Percentiles rank a stretch among this genome's conserved stretches.
Evolutionary conservation across 1,284 basidiomycete species (phyloP).

Genomic region (Ustilago hordei): DNA sequence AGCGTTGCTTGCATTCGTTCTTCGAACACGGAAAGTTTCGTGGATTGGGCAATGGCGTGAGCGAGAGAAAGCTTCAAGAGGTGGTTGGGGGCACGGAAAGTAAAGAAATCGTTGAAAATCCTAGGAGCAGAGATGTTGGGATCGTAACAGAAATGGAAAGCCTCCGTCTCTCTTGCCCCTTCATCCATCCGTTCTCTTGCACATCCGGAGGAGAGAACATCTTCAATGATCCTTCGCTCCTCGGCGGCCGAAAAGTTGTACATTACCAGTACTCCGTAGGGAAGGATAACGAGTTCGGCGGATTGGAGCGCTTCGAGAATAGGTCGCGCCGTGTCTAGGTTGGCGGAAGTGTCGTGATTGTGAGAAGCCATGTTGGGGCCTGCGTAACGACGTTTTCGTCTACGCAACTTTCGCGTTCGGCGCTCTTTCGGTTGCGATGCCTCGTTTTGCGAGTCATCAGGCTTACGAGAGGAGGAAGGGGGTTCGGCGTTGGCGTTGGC

Average conservation of each 20-base stretch:
- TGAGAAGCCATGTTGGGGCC: slow-evolving; percentile 68
- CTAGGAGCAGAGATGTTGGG: slow-evolving; percentile 82
- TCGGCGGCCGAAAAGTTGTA: slow-evolving; percentile 67
- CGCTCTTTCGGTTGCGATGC: slow-evolving; percentile 30
- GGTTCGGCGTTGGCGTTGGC: background rate
- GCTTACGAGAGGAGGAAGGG: background rate
- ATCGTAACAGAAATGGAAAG: slow-evolving; percentile 75
- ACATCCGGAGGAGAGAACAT: slow-evolving; percentile 63
- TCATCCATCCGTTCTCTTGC: slow-evolving; percentile 56
- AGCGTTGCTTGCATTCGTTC: slow-evolving; percentile 82
- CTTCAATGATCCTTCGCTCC: slow-evolving; percentile 65
- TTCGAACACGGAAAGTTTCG: slow-evolving; percentile 89
- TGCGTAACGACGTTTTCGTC: slow-evolving; percentile 44
- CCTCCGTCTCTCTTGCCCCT: slow-evolving; percentile 62
- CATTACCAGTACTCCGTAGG: slow-evolving; percentile 69
- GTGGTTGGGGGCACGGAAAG: slow-evolving; percentile 76
- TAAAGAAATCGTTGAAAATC: slow-evolving; percentile 86
- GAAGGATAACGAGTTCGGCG: slow-evolving; percentile 66
- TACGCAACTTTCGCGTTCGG: slow-evolving; percentile 33
- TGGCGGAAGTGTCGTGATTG: slow-evolving; percentile 65
- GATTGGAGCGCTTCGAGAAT: slow-evolving; percentile 66
- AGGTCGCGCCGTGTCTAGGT: slow-evolving; percentile 61
- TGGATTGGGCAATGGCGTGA: slow-evolving; percentile 93
- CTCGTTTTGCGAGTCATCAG: slow-evolving; percentile 8
- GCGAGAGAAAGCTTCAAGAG: slow-evolving; percentile 81